Percentiles rank a stretch among this genome's conserved stretches.
Evolutionary conservation across 805 yeast genomes (phyloP).

Genomic region (Nakazawaea siamensis): DNA sequence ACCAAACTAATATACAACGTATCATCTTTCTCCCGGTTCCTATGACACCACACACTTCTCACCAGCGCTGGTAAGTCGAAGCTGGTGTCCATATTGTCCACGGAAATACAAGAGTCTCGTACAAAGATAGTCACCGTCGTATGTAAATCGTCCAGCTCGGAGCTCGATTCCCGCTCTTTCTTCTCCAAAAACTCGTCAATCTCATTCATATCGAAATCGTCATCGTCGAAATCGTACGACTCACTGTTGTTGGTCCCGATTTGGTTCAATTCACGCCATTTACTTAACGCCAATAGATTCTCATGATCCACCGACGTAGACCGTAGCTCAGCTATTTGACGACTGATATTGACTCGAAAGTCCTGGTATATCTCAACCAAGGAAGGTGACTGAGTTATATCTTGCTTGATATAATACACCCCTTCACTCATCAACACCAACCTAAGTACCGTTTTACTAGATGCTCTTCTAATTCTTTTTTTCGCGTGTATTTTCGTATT

Average conservation of each 20-base stretch:
- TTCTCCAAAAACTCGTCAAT: too few relatives aligned
- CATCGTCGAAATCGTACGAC: conserved; percentile 9
- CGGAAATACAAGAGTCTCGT: conserved; percentile 2
- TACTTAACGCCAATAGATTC: not conserved
- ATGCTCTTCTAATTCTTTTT: too few relatives aligned
- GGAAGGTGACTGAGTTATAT: not conserved
- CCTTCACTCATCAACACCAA: too few relatives aligned
- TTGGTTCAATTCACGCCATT: conserved; percentile 4
- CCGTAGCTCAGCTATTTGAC: too few relatives aligned
- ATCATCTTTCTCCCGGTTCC: conserved; percentile 16
- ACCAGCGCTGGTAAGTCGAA: conserved; percentile 3
- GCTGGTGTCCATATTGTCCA: conserved; percentile 1
- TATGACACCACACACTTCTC: too few relatives aligned
- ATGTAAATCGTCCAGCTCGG: conserved; percentile 8
- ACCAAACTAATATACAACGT: conserved; percentile 17
- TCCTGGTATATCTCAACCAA: not conserved
- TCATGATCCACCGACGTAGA: conserved; percentile 5
- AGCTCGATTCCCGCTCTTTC: too few relatives aligned
- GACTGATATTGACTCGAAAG: too few relatives aligned
- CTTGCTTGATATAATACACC: not conserved
- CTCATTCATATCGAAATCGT: conserved; percentile 7
- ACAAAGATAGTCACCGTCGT: conserved; percentile 3
- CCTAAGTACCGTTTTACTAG: too few relatives aligned
- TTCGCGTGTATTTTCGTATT: too few relatives aligned
- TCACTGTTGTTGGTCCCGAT: not conserved